A percentile compares a stretch with the other conserved stretches of the same genome.
These are phyloP conservation scores for Dictyostelium firmibasis DNA, from an alignment of 78 protist species.

Conservation along the genomic window DNA sequence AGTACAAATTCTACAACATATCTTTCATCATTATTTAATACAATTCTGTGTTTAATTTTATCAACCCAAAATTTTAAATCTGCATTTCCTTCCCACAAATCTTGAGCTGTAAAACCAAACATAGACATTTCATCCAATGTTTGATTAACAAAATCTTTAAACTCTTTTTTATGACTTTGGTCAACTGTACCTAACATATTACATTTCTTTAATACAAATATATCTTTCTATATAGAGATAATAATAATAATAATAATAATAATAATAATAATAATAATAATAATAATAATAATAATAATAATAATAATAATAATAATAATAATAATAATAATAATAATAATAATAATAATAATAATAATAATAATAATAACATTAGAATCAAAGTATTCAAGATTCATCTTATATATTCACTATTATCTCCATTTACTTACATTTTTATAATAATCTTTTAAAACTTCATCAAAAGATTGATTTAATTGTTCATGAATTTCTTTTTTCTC, in stretches of 20 bases:
- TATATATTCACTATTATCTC: neutral
- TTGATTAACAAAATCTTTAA: neutral
- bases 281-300: neutral
- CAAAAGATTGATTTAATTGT: neutral
- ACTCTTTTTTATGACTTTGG: constrained; percentile 16
- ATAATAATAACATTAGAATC: neutral
- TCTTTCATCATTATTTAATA: constrained; percentile 43
- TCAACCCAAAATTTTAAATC: constrained; percentile 60
- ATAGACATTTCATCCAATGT: constrained; percentile 43
- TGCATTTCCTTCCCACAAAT: constrained; percentile 69
- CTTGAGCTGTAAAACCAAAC: constrained; percentile 61
- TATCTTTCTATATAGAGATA: neutral
- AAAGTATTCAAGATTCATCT: no score
- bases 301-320: neutral
- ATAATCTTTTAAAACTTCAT: constrained; percentile 4
- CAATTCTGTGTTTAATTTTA: neutral
- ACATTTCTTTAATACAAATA: constrained; percentile 12
- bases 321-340: neutral
- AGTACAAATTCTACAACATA: constrained; percentile 52
- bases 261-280: neutral
- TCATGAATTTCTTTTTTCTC: constrained; percentile 38
- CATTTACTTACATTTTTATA: neutral
- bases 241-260: neutral
- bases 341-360: neutral
- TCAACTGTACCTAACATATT: constrained; percentile 25